These are phyloP conservation scores for Lentinula aciculospora DNA, from an alignment of 768 basidiomycete species.

Conservation along the genomic window DNA sequence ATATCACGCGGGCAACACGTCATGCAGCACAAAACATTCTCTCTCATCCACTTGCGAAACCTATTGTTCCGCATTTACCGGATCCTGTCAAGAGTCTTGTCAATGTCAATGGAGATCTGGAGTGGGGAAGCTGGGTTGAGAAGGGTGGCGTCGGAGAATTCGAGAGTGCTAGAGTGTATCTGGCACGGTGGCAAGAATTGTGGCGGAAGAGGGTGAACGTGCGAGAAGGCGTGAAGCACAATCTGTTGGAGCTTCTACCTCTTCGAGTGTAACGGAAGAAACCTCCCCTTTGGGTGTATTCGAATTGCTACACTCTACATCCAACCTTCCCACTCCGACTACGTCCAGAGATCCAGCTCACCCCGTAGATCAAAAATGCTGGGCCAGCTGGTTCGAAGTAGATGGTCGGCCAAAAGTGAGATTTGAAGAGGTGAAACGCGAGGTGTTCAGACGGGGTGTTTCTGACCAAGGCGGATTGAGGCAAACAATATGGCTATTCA, in stretches of 20 bases:
- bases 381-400: constrained; percentile 74
- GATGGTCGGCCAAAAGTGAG: constrained; percentile 64
- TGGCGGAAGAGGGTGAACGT: constrained; percentile 96
- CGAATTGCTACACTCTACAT: constrained; percentile 74
- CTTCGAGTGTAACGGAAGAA: constrained; percentile 49
- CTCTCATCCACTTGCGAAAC: constrained; percentile 92
- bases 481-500: constrained; percentile 83
- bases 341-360: constrained; percentile 74
- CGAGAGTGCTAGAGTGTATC: constrained; percentile 92
- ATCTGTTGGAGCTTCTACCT: constrained; percentile 47
- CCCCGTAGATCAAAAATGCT: constrained; percentile 69
- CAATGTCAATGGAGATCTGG: constrained; percentile 83
- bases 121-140: constrained; percentile 93
- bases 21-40: constrained; percentile 94
- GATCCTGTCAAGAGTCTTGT: constrained; percentile 91
- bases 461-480: constrained; percentile 48
- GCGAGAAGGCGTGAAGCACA: constrained; percentile 78
- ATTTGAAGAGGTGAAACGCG: constrained; percentile 64
- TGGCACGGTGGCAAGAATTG: constrained; percentile 94
- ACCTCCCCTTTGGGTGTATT: constrained; percentile 80
- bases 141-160: constrained; percentile 93
- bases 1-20: constrained; percentile 87
- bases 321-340: constrained; percentile 78
- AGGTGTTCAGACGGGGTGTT: constrained; percentile 77
- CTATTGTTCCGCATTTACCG: constrained; percentile 93